phyloP scores from a whole-genome alignment of 257 asterid species.

The Solanum bulbocastanum region DNA sequence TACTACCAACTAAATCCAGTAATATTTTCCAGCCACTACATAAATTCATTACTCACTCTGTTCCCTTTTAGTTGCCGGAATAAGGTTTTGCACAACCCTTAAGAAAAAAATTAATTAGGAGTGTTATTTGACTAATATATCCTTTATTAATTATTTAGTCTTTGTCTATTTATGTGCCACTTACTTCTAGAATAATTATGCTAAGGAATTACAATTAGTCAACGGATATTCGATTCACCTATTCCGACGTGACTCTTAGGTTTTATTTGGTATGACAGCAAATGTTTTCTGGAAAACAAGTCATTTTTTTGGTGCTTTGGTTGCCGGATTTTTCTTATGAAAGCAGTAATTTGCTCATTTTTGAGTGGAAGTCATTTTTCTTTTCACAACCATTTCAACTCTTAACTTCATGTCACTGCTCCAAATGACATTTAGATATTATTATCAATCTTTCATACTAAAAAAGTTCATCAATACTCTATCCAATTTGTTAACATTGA shows the following conservation, averaged over 20 bases:
- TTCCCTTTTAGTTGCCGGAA: not conserved
- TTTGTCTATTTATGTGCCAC: not conserved
- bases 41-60: not conserved
- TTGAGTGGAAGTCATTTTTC: not conserved
- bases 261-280: not conserved
- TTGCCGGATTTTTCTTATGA: not conserved
- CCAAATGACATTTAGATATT: not conserved
- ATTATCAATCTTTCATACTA: not conserved
- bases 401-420: not conserved
- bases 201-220: not conserved
- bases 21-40: not conserved
- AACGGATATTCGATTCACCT: not conserved
- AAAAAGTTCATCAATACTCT: not conserved
- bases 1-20: not conserved
- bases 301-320: not conserved
- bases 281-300: not conserved
- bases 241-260: not conserved
- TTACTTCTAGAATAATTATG: not conserved
- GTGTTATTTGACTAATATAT: not conserved
- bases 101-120: not conserved
- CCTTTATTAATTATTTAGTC: not conserved
- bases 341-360: not conserved
- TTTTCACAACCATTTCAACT: not conserved
- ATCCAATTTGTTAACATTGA: not conserved
- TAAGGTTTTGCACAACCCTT: not conserved